Evolutionary conservation across 495 filamentous ascomycete species (phyloP), one percentile per base, ranked within the genome.

Genomic region (Lasiosphaeris hirsuta): DNA sequence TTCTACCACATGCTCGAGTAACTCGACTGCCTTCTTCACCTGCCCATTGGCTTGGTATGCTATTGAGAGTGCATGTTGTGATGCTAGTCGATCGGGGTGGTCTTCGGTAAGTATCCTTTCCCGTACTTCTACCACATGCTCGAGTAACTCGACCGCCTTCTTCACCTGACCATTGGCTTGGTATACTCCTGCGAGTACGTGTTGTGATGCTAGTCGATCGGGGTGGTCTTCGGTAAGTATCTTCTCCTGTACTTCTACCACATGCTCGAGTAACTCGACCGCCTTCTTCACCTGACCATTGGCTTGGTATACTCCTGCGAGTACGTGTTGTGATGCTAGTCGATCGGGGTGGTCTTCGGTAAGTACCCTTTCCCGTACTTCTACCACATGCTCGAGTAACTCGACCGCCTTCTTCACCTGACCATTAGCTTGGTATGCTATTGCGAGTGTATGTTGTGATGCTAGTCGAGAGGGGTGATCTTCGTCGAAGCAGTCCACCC

Each of bases 61-160:
- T 7, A 1, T 46, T 59, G 68, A 72, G 17, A 77, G 71, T 15
- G 37, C 45, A 47, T 69, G 58, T 54, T 76, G 60, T 34, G 71
- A 76, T 14, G 40, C 23, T 15, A 75, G 64, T 53, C 66, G 65
- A 47, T 41, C 13, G 11, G 57, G 56, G 57, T 74, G 51, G 9
- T 68, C 60, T 56, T 69, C 49, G 43, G 37, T 46, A 19, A 55
- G 64, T 14, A 23, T 59, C 7, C 54, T 41, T 54, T 55, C 4
- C 15, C 7, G 0, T 17, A 75, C 61, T 11, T 49, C 56, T 10
- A 75, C 68, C n/a, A 75, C 70, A 18, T 68, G 62, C 59, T 78
- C 64, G 11, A 77, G 59, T 44, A 77, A 51, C 41, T 64, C 10
- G 11, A 75, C 58, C 34, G 71, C 74, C 53, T 76, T 30, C 38